Evolutionary conservation across 1,284 basidiomycete species (phyloP), one percentile per base, ranked within the genome.

Genomic region (Ustilago cynodontis): DNA sequence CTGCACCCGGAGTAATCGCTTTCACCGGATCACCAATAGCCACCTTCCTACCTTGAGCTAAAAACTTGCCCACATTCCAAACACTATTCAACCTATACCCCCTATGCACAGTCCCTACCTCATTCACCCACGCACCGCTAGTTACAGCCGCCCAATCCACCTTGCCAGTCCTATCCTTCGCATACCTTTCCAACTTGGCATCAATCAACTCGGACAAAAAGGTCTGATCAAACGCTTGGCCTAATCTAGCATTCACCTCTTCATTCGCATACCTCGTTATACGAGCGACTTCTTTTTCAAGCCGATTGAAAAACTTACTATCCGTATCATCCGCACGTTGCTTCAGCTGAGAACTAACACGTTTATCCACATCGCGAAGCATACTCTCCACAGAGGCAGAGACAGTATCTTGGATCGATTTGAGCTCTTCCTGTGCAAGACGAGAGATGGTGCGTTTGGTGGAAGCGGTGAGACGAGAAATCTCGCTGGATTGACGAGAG

Each of bases 271-370:
- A 76, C 54, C 51, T 52, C 2, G 73, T 53, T 16, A 76, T 71
- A 22, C 54, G 26, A 10, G 24, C 31, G 4, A 76, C 64, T 45
- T 76, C 73, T 35, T 53, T 47, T 20, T 76, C 73, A 13, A 76
- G 55, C 28, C 61, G 50, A 16, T 43, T 11, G 28, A 71, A 61
- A 58, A 76, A 76, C 13, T 54, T 60, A 16, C 57, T 65, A 35
- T 76, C 64, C 18, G 68, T 76, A 33, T 66, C 73, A n/a, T 76
- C 73, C n/a, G 68, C 73, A 14, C 73, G 56, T 43, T 64, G 59
- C 57, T 71, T 71, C 28, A 76, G 66, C 47, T 71, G 67, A 14
- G 28, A 16, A 35, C 67, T 59, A 20, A 71, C 60, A 50, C 67
- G 71, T 18, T 66, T 60, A 49, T 76, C 58, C 26, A 76, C 35